phyloP scores from a whole-genome alignment of 495 filamentous ascomycete genomes.

The Xylaria curta region DNA sequence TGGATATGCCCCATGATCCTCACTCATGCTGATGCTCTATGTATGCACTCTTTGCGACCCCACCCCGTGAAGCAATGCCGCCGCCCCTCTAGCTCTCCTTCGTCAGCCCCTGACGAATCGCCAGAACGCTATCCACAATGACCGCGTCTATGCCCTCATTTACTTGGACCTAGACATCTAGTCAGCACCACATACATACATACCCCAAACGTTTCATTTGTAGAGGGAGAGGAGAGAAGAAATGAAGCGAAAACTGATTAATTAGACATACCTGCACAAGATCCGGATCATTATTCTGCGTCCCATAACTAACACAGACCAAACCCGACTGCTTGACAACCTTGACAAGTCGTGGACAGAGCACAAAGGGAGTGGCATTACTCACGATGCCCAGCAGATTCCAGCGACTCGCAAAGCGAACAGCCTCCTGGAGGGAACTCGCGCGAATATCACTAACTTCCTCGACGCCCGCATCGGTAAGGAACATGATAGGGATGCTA shows the following conservation, averaged over 20 bases:
- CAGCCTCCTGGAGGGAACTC: constrained; percentile 89
- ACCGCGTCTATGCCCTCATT: constrained; percentile 96
- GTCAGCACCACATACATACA: constrained; percentile 33
- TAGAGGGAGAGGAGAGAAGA: background rate
- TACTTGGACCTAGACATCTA: constrained; percentile 74
- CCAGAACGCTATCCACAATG: constrained; percentile 91
- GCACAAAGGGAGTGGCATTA: constrained; percentile 81
- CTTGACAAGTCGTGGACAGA: constrained; percentile 86
- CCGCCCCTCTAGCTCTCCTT: constrained; percentile 28
- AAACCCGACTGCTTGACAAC: constrained; percentile 96
- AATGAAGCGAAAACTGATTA: no score
- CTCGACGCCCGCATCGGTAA: constrained; percentile 82
- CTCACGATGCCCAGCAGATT: constrained; percentile 91
- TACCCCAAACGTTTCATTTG: background rate
- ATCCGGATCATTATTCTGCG: constrained; percentile 81
- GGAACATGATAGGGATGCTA: constrained; percentile 91
- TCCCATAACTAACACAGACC: constrained; percentile 95
- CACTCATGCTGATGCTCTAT: background rate
- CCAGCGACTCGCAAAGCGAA: constrained; percentile 93
- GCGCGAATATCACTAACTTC: constrained; percentile 89
- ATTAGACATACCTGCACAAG: constrained; percentile 76
- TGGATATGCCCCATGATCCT: background rate
- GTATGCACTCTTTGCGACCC: background rate
- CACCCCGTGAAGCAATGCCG: background rate
- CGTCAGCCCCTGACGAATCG: constrained; percentile 65